Evolutionary conservation across 495 filamentous ascomycete genomes (phyloP).

Genomic region (Xylaria flabelliformis): DNA sequence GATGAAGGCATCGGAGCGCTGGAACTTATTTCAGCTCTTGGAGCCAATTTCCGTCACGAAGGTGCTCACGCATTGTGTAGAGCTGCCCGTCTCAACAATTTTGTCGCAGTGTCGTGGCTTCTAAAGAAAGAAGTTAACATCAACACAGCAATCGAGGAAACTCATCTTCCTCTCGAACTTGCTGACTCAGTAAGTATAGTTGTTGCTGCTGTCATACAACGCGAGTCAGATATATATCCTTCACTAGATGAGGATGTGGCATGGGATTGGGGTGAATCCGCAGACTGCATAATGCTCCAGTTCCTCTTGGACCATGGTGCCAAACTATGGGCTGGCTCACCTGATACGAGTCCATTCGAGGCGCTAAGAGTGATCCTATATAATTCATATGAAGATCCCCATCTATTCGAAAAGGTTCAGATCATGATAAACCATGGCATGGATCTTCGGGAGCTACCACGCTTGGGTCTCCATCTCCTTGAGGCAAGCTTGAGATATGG

Average conservation of each 20-base stretch:
- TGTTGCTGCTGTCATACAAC: slow-evolving; percentile 4
- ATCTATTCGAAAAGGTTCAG: background rate
- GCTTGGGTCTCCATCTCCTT: background rate
- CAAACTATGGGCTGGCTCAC: background rate
- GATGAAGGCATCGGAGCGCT: slow-evolving; percentile 5
- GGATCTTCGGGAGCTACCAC: background rate
- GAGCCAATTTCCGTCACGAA: slow-evolving; percentile 6
- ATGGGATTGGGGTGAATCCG: background rate
- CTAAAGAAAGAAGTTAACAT: slow-evolving; percentile 31
- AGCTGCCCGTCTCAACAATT: slow-evolving; percentile 30
- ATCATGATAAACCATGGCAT: background rate
- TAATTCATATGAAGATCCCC: background rate
- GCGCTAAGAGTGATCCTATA: background rate
- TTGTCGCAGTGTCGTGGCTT: slow-evolving; percentile 30
- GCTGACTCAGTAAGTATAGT: background rate
- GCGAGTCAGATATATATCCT: background rate
- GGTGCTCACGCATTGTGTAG: slow-evolving; percentile 24
- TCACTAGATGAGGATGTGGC: background rate
- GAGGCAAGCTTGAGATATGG: background rate
- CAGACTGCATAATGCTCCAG: background rate
- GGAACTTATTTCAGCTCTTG: background rate
- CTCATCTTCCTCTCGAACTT: background rate
- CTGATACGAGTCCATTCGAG: background rate
- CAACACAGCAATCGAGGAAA: slow-evolving; percentile 19
- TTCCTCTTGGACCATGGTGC: background rate